These are phyloP conservation scores for Alternaria solani DNA, from an alignment of 2,329 filamentous ascomycete genomes.

Conservation along the genomic window DNA sequence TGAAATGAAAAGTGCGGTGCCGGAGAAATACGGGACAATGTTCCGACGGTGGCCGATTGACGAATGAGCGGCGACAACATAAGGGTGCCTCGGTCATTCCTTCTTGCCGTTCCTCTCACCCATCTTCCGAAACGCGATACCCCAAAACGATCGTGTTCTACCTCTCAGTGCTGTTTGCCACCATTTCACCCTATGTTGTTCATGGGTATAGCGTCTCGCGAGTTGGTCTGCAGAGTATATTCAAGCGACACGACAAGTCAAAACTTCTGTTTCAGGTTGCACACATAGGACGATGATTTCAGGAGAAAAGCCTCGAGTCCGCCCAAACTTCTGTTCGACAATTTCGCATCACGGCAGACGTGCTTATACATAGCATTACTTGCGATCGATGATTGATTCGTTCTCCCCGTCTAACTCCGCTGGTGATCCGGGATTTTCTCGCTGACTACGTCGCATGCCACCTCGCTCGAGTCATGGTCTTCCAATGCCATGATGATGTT, in stretches of 20 bases:
- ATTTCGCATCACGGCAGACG: background rate
- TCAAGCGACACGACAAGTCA: background rate
- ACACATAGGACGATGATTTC: background rate
- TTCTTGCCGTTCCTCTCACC: slow-evolving; percentile 8
- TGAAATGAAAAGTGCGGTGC: background rate
- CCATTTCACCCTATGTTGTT: background rate
- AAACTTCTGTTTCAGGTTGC: background rate
- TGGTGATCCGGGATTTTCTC: background rate
- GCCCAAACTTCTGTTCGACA: background rate
- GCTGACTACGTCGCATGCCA: background rate
- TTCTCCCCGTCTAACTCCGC: background rate
- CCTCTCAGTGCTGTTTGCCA: background rate
- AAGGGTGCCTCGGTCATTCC: slow-evolving; percentile 16
- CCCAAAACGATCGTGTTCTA: background rate
- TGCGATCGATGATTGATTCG: background rate
- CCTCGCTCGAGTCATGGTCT: background rate
- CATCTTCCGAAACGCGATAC: background rate
- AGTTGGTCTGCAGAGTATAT: background rate
- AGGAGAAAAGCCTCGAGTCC: background rate
- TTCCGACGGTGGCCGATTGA: slow-evolving; percentile 24
- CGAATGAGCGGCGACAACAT: slow-evolving; percentile 18
- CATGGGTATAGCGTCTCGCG: background rate
- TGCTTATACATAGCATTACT: background rate
- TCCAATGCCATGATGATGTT: background rate
- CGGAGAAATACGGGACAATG: slow-evolving; percentile 21